Base-by-base conservation (phyloP, 768 basidiomycete genomes). In the Termitomyces sp. region DNA sequence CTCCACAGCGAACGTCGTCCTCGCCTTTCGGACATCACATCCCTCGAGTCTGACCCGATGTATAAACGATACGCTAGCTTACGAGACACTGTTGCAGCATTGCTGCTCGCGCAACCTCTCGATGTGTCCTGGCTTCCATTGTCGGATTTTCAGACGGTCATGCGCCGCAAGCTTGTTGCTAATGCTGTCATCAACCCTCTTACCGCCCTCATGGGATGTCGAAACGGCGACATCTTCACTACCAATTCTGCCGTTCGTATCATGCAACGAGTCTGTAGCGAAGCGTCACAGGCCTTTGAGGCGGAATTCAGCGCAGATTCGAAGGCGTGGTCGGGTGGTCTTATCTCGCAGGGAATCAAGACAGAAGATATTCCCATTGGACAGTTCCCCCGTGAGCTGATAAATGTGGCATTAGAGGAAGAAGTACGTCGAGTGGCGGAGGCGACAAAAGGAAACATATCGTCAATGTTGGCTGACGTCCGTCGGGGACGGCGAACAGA, bases 131-230 rank as follows among this genome's bases (percentile, higher is more conserved):
- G 92, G 86, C 77, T 78, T 34, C 83, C 91, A 0, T 83, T 90
- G 63, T 76, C 83, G 2, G 78, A 87, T 17, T 69, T 96, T 25
- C 86, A 93, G 63, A 75, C 86, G 36, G 77, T 80, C 29, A 83
- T 95, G 75, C 86, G 89, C 43, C 86, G 85, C 63, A 95, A 94
- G 75, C 76, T 97, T 48, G 92, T 88, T 36, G 83, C 91, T 61
- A 93, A 96, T 70, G 78, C 87, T 12, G 81, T 86, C 66, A 84
- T 98, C 72, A 94, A 97, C 68, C 87, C 96, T 2, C 80, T 98
- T 59, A 92, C 94, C 0, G 90, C 92, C 9, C 70, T 98, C 29
- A 75, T 94, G 63, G 85, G 85, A 36, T 90, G 94, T 68, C 80
- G 83, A 55, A 96, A 96, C 70, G 94, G 93, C 17, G 85, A 86